Evolutionary conservation across 306 rosid genomes (phyloP).

Genomic region (Cercis canadensis): DNA sequence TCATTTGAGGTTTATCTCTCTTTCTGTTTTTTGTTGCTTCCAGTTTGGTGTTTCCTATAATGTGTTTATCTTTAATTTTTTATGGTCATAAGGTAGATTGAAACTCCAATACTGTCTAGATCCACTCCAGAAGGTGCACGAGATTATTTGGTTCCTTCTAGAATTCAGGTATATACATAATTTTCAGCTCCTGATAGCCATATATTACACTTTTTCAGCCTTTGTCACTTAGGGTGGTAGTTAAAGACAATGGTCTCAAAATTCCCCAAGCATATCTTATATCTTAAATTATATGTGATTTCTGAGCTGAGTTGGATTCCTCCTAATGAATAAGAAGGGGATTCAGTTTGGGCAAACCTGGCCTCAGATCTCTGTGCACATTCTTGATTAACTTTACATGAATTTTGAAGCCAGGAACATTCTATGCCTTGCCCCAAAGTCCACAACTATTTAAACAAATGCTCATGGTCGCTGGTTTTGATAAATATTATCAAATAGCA

Average conservation of each 20-base stretch:
- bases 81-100: slow-evolving; percentile 92
- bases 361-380: slow-evolving; percentile 17
- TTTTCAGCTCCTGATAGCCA: slow-evolving; percentile 31
- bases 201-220: slow-evolving; percentile 13
- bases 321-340: not conserved
- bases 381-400: slow-evolving; percentile 55
- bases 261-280: not conserved
- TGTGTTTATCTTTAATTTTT: slow-evolving; percentile 54
- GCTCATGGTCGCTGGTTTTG: slow-evolving; percentile 98
- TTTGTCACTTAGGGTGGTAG: not conserved
- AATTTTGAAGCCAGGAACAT: slow-evolving; percentile 95
- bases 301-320: slow-evolving; percentile 6
- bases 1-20: slow-evolving; percentile 23
- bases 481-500: slow-evolving; percentile 91
- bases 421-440: slow-evolving; percentile 98
- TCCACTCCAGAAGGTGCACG: slow-evolving; percentile 99
- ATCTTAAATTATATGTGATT: not conserved
- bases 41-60: slow-evolving; percentile 26
- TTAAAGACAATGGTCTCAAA: slow-evolving; percentile 10
- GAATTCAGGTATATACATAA: slow-evolving; percentile 82
- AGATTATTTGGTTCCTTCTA: slow-evolving; percentile 95
- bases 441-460: slow-evolving; percentile 97
- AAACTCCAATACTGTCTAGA: slow-evolving; percentile 97
- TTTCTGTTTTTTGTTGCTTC: slow-evolving; percentile 10
- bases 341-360: slow-evolving; percentile 4